These are phyloP conservation scores for Sporothrix mexicana DNA, from an alignment of 2,329 filamentous ascomycete species.

Conservation along the genomic window DNA sequence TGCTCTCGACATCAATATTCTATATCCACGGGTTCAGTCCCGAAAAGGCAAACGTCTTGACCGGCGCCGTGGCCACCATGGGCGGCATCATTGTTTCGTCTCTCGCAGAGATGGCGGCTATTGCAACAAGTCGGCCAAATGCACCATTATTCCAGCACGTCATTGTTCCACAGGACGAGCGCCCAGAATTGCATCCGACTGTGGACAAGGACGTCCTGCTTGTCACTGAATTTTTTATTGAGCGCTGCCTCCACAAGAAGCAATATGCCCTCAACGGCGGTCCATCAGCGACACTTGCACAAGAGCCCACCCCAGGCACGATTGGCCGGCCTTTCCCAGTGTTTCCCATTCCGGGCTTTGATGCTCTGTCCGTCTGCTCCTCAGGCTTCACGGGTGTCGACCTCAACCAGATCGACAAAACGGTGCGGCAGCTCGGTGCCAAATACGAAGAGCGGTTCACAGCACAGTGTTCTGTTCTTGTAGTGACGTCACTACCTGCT, in stretches of 20 bases:
- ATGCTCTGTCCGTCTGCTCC: conserved; percentile 73
- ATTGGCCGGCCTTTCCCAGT: conserved; percentile 77
- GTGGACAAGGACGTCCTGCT: conserved; percentile 52
- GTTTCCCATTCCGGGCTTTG: conserved; percentile 73
- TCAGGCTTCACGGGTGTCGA: conserved; percentile 86
- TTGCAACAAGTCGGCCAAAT: conserved; percentile 39
- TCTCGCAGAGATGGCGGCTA: conserved; percentile 49
- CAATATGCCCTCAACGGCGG: conserved; percentile 69
- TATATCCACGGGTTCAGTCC: conserved; percentile 65
- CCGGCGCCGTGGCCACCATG: conserved; percentile 55
- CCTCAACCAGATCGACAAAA: conserved; percentile 80
- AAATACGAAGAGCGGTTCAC: conserved; percentile 80
- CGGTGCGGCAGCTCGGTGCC: conserved; percentile 77
- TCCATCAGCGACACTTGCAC: conserved; percentile 48
- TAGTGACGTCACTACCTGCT: conserved; percentile 67
- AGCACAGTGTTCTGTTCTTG: conserved; percentile 72
- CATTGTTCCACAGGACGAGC: conserved; percentile 60
- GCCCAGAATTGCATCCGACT: conserved; percentile 52
- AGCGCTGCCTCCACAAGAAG: conserved; percentile 82
- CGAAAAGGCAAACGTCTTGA: conserved; percentile 56
- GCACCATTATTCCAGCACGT: conserved; percentile 53
- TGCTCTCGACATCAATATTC: conserved; percentile 62
- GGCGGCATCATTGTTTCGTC: conserved; percentile 53
- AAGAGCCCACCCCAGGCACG: conserved; percentile 59
- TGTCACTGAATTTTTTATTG: conserved; percentile 92